These are phyloP conservation scores for Oryza nivara DNA, from an alignment of 176 grass and related monocot species.

Conservation along the genomic window DNA sequence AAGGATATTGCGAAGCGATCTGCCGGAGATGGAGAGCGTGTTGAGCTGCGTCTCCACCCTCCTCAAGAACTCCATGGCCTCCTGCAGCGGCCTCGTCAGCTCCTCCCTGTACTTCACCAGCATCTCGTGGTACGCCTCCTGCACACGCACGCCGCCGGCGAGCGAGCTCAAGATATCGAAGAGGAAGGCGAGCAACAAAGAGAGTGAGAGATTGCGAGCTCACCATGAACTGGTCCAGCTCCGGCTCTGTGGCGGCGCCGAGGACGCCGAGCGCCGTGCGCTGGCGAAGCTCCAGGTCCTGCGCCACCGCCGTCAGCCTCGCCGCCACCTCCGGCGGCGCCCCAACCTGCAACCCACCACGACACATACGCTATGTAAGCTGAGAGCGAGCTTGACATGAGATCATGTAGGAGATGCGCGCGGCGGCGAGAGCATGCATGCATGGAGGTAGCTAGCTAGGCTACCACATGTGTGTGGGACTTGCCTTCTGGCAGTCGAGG, in stretches of 20 bases:
- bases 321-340: slow-evolving; percentile 88
- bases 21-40: slow-evolving; percentile 85
- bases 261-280: slow-evolving; percentile 60
- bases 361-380: background rate
- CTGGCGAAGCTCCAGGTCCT: slow-evolving; percentile 80
- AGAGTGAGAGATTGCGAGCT: background rate
- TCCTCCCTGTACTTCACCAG: slow-evolving; percentile 97
- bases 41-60: slow-evolving; percentile 87
- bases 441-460: background rate
- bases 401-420: slow-evolving; percentile 28
- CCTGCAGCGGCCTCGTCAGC: slow-evolving; percentile 87
- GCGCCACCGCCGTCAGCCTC: slow-evolving; percentile 65
- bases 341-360: slow-evolving; percentile 61
- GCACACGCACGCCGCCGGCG: background rate
- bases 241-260: slow-evolving; percentile 73
- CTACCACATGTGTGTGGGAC: background rate
- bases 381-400: slow-evolving; percentile 27
- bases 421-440: background rate
- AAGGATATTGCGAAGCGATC: slow-evolving; percentile 74
- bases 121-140: slow-evolving; percentile 99
- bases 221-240: slow-evolving; percentile 99
- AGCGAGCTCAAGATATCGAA: slow-evolving; percentile 1
- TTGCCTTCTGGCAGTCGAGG: slow-evolving; percentile 98
- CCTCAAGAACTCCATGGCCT: slow-evolving; percentile 93
- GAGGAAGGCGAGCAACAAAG: too few relatives aligned